Base-by-base conservation (phyloP, 306 rosid genomes). In the Medicago ruthenica region DNA sequence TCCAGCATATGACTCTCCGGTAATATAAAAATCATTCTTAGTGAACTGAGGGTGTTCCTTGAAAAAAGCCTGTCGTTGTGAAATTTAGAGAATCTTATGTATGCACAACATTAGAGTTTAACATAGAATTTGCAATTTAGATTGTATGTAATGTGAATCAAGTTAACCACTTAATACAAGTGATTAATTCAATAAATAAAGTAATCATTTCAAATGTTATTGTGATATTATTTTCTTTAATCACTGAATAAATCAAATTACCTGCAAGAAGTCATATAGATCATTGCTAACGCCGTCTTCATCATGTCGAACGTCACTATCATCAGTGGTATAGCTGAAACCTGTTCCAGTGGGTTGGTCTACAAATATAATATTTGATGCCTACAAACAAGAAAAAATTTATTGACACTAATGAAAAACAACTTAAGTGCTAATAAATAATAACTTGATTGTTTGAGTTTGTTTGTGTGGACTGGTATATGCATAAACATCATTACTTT, bases 291-390 rank as follows among this genome's bases (percentile, higher is more conserved):
- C 88, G 4, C 93, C 97, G 16, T 71, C 80, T 89, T 95, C 99
- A 13, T 88, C 85, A 14, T 89, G 97, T 54, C 87, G 99, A 74
- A 89, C 84, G 80, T 92, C 99, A 42, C 39, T 62, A 2, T 81
- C 78, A 20, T 92, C 89, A 7, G 96, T 81, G 31, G 91, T 77
- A 27, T 92, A 92, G 82, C 99, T 95, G 87, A 92, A 95, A 42
- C 99, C 99, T 12, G 99, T 92, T n/a, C 97, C 97, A 4, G 77
- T 76, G 1, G 99, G 99, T 77, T 95, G 97, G 80, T 95, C 97
- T 8, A 95, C 92, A 58, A 45, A 95, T 18, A 92, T 74, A 76
- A 95, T 92, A 81, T 92, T 95, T 24, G 99, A 92, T 58, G 88
- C 92, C 99, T 95, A 79, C 85, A 74, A 66, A 80, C 50, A 5